A percentile compares a stretch with the other conserved stretches of the same genome.
phyloP scores from a whole-genome alignment of 208 protist genomes.

The Dictyostelium gargantuum region DNA sequence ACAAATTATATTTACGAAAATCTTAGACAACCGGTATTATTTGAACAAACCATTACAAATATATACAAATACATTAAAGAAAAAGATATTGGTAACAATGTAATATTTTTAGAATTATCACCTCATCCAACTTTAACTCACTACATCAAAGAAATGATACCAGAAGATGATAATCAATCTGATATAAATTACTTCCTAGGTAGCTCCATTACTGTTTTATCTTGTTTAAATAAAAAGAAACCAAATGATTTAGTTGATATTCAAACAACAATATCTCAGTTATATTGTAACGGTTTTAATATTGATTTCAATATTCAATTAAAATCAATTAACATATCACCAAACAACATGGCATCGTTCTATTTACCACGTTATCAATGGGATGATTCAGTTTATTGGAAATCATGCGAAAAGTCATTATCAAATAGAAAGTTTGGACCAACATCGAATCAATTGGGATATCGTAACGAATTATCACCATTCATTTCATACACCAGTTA shows the following conservation, averaged over 20 bases:
- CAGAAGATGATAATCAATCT: neutral
- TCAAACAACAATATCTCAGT: neutral
- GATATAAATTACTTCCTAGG: too few relatives aligned
- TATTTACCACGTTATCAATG: neutral
- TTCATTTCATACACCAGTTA: neutral
- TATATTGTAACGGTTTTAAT: neutral
- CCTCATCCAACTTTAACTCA: neutral
- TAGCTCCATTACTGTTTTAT: neutral
- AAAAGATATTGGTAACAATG: neutral
- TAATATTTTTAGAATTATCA: conserved; percentile 33
- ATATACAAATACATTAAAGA: neutral
- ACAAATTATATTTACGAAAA: neutral
- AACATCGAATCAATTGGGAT: neutral
- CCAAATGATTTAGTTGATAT: neutral
- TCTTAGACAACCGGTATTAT: neutral
- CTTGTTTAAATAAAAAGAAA: neutral
- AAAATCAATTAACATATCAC: too few relatives aligned
- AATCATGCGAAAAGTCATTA: too few relatives aligned
- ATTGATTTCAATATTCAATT: neutral
- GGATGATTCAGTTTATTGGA: neutral
- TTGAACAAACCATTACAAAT: neutral
- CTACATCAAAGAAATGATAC: neutral
- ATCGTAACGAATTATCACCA: neutral
- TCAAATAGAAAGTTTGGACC: neutral
- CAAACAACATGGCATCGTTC: too few relatives aligned